Percentiles rank a stretch among this genome's conserved stretches.
phyloP scores from a whole-genome alignment of 2,329 filamentous ascomycete genomes.

The Chalara sp. region DNA sequence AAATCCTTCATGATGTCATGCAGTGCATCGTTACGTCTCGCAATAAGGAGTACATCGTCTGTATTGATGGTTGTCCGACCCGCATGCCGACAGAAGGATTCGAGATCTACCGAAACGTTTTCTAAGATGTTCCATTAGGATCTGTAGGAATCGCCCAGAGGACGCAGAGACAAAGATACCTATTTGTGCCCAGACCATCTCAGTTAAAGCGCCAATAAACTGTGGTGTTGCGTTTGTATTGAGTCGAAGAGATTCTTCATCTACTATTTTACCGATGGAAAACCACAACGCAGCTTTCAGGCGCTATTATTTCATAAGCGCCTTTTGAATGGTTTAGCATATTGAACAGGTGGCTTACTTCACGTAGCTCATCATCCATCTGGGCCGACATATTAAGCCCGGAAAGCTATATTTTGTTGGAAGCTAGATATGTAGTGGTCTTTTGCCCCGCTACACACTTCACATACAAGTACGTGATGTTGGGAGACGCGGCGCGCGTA shows the following conservation, averaged over 20 bases:
- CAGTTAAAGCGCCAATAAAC: conserved; percentile 79
- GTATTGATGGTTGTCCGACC: conserved; percentile 73
- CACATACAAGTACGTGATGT: no score
- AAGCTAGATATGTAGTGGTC: neutral
- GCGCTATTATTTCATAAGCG: conserved; percentile 42
- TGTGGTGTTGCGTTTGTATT: conserved; percentile 85
- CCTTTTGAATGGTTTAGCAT: neutral
- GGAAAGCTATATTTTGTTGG: no score
- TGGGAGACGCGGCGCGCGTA: no score
- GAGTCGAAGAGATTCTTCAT: conserved; percentile 68
- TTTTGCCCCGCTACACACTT: neutral
- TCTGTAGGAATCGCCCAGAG: neutral
- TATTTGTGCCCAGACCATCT: conserved; percentile 82
- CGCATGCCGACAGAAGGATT: conserved; percentile 68
- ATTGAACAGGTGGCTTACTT: conserved; percentile 8
- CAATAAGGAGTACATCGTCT: conserved; percentile 82
- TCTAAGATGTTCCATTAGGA: conserved; percentile 29
- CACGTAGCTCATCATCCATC: conserved; percentile 18
- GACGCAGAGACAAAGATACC: conserved; percentile 49
- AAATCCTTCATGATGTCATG: conserved; percentile 66
- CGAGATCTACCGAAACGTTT: conserved; percentile 51
- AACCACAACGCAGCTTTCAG: conserved; percentile 84
- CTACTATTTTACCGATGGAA: conserved; percentile 78
- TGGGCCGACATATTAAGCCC: conserved; percentile 10
- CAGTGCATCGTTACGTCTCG: conserved; percentile 79